Base-by-base conservation (phyloP, 306 rosid species). In the Medicago arabica region DNA sequence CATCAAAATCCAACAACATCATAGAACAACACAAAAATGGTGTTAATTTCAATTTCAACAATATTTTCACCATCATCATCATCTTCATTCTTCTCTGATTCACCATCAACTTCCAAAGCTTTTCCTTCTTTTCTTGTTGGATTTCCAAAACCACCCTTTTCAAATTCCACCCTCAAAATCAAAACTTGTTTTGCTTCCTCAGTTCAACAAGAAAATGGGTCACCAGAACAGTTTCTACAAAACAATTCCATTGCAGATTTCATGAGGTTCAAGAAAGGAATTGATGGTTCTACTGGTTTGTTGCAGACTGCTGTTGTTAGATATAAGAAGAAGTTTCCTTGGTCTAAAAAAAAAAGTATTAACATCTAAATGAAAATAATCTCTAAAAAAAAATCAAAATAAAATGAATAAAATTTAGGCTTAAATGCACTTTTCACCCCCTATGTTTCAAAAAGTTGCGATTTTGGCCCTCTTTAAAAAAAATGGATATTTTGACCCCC, bases 221-320 rank as follows among this genome's bases (percentile, higher is more conserved):
- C 97, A 5, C 78, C 89, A 19, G 91, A 88, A 21, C 86, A 79
- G 85, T 95, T 92, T 78, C 75, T 75, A 14, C 81, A 80, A 58
- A 90, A 58, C 67, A 90, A 87, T 81, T 92, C 97, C 47, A 85
- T 95, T 13, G 97, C 90, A 7, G 97, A 92, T 83, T 95, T 95
- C 90, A 86, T 95, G 92, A 73, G 99, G 49, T 95, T 92, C 87
- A 89, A 90, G 71, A 81, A 78, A 36, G 93, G 87, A 1, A 81
- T 14, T 31, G 88, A 84, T 76, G 87, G 92, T 46, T 79, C 83
- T 13, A 81, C 75, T 51, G 93, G 92, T 4, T 89, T 89, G 58
- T 74, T 95, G 82, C 98, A 95, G 83, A 92, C 98, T 5, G 97
- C 98, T 34, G 82, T 90, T 14, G 97, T 95, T 13, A 87, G 89